Base-by-base conservation (phyloP, 1,284 basidiomycete species). In the Irpex sp. region DNA sequence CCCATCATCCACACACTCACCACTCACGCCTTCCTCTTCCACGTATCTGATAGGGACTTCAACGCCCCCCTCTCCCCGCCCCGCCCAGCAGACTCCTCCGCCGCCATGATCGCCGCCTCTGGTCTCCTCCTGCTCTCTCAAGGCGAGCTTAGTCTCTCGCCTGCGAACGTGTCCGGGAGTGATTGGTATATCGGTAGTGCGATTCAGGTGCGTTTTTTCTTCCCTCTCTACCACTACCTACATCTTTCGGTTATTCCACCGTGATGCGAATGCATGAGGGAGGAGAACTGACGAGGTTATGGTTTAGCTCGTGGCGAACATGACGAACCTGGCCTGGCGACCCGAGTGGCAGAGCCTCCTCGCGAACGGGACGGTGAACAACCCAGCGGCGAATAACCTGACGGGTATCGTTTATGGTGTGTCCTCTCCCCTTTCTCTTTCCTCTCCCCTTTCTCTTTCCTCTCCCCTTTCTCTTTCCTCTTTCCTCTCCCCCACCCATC, bases 321-420 rank as follows among this genome's bases (percentile, higher is more conserved):
- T 81, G 33, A 85, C 81, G 3, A 71, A 73, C 11, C 70, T 86
- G 17, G 85, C 84, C 1, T 88, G 85, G 84, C 74, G 75, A 15
- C 81, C 83, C 3, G 72, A 76, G 11, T 89, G 86, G 83, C 79
- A 87, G 65, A 86, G 84, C 67, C 71, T 90, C 26, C 74, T 90
- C 37, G 83, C 86, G 1, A 89, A 89, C 67, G 87, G 86, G 31
- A 89, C 88, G 0, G 85, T 87, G 6, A 85, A 88, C 69, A 78
- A 79, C 68, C 85, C 83, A 0, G 78, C 74, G 17, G 68, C 66
- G 13, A 88, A 86, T 69, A 82, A 82, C 63, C 71, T 83, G 57
- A 89, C 87, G 0, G 87, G 87, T 0, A 87, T 83, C 58, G 81
- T 86, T 21, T 89, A 89, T 68, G 87, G 87, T 84, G 64, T 58